Conservation (phyloP, 2,329 filamentous ascomycete genomes). For the Elsinoe perseae region DNA sequence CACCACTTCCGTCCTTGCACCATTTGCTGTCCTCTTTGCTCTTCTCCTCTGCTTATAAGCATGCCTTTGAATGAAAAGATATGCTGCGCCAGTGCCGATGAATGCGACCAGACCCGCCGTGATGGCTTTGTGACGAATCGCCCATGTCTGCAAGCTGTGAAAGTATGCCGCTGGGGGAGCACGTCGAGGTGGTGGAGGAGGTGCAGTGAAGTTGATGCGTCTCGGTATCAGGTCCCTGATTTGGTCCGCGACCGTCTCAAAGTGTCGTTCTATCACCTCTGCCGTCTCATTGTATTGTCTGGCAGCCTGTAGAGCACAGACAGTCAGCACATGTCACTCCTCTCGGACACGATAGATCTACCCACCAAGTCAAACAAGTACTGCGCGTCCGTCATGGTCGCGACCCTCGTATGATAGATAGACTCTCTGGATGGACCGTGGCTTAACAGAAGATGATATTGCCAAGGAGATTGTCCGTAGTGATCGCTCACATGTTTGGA, state of each 20-base stretch:
- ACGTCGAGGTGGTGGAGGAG: slow-evolving; percentile 39
- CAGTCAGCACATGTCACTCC: not conserved
- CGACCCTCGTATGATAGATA: not conserved
- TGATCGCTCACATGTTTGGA: not conserved
- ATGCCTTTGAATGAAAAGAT: slow-evolving; percentile 56
- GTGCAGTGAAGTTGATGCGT: slow-evolving; percentile 43
- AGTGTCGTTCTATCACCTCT: slow-evolving; percentile 70
- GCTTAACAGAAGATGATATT: slow-evolving; percentile 1
- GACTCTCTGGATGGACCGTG: not conserved
- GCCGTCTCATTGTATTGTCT: slow-evolving; percentile 52
- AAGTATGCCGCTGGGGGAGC: slow-evolving; percentile 37
- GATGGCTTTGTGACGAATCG: slow-evolving; percentile 62
- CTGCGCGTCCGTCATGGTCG: slow-evolving; percentile 31
- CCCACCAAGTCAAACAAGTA: slow-evolving; percentile 27
- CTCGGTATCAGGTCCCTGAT: slow-evolving; percentile 60
- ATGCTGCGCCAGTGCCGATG: slow-evolving; percentile 53
- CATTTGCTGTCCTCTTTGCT: slow-evolving; percentile 71
- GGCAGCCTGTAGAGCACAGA: slow-evolving; percentile 22
- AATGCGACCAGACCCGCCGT: slow-evolving; percentile 64
- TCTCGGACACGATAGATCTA: not conserved
- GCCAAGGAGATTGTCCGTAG: not conserved
- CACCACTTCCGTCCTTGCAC: slow-evolving; percentile 76
- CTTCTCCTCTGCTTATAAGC: slow-evolving; percentile 56
- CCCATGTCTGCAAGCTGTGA: slow-evolving; percentile 61
- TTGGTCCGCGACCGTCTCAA: slow-evolving; percentile 64